These are phyloP conservation scores for Penicillium daleae DNA, from an alignment of 495 filamentous ascomycete species.

Conservation along the genomic window DNA sequence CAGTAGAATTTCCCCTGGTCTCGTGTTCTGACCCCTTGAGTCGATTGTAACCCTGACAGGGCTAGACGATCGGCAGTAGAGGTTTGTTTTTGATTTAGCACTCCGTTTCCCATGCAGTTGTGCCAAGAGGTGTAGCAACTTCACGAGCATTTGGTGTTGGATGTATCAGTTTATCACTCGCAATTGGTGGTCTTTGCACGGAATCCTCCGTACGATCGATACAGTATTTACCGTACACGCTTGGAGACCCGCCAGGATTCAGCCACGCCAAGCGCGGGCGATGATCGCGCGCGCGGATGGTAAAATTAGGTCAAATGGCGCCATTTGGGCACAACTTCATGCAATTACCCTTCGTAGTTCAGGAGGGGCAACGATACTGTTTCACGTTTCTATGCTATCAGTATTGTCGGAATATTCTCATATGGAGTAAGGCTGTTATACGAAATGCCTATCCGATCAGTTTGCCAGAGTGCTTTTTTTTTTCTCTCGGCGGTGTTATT, in stretches of 20 bases:
- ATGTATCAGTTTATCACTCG: neutral
- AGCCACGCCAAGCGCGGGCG: slow-evolving; percentile 10
- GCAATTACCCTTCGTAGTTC: slow-evolving; percentile 4
- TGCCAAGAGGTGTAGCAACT: neutral
- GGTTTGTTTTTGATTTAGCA: slow-evolving; percentile 3
- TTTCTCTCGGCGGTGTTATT: too few species aligned
- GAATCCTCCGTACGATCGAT: neutral
- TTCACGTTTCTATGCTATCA: too few species aligned
- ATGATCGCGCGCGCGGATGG: slow-evolving; percentile 10
- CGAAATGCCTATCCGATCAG: neutral
- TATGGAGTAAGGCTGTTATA: neutral
- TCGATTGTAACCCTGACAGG: neutral
- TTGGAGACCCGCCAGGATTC: slow-evolving; percentile 5
- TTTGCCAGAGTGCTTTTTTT: too few species aligned
- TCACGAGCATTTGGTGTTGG: neutral
- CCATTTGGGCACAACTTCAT: slow-evolving; percentile 5
- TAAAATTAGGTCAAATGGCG: slow-evolving; percentile 10
- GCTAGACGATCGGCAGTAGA: neutral
- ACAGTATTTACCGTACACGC: neutral
- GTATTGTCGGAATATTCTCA: neutral
- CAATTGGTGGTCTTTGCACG: neutral
- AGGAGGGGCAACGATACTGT: neutral
- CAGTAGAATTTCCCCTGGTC: neutral
- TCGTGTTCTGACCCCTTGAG: neutral
- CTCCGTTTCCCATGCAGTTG: neutral